Evolutionary conservation across 1,284 basidiomycete genomes (phyloP).

Genomic region (Hemileia vastatrix): DNA sequence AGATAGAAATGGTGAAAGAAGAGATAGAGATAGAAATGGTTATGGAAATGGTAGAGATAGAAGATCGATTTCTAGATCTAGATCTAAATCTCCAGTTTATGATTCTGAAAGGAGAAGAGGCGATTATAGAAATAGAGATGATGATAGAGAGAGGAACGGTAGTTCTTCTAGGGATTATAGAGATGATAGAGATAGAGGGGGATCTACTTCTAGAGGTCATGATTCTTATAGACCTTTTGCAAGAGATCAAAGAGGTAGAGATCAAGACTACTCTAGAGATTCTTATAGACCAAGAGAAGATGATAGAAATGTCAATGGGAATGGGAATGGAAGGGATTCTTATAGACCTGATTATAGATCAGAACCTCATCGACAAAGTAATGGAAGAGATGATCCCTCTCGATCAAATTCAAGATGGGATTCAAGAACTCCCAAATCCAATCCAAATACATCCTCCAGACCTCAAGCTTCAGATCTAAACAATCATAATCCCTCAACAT

Average conservation of each 20-base stretch:
- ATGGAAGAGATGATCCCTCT: too few species aligned
- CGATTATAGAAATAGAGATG: neutral
- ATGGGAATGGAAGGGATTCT: neutral
- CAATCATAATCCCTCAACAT: neutral
- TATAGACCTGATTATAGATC: neutral
- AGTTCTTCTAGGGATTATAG: neutral
- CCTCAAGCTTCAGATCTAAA: neutral
- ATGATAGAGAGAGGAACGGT: neutral
- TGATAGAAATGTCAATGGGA: too few species aligned
- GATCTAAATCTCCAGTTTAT: neutral
- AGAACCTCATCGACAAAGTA: neutral
- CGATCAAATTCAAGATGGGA: too few species aligned
- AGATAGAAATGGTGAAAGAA: too few species aligned
- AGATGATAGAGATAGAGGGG: neutral
- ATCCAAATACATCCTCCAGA: neutral
- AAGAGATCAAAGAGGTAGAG: neutral
- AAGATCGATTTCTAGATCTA: neutral
- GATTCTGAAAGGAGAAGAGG: neutral
- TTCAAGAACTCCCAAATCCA: too few species aligned
- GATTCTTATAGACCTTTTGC: neutral
- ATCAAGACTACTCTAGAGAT: neutral
- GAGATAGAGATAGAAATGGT: too few species aligned
- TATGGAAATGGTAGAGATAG: too few species aligned
- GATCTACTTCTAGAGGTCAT: neutral
- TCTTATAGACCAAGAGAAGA: neutral